Percentiles rank a stretch among this genome's conserved stretches.
Conservation (phyloP, 2,329 filamentous ascomycete species). For the Aspergillus ochraceus region DNA sequence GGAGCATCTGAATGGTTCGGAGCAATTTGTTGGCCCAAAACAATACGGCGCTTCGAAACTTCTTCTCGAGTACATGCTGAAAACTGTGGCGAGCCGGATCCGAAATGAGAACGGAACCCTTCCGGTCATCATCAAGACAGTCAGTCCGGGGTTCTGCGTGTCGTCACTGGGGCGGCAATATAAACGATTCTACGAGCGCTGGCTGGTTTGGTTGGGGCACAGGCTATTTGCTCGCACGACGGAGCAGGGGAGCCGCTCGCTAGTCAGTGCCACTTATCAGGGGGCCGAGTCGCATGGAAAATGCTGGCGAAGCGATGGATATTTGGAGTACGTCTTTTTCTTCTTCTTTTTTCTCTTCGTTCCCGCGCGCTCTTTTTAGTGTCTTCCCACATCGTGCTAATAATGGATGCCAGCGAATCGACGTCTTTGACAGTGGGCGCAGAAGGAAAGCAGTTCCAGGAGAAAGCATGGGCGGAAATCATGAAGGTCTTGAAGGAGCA, state of each 20-base stretch:
- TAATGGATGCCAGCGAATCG: conserved; percentile 32
- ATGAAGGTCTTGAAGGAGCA: conserved; percentile 31
- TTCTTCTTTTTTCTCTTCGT: neutral
- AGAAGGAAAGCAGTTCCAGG: conserved; percentile 38
- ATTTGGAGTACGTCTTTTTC: conserved; percentile 32
- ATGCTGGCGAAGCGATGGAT: conserved; percentile 45
- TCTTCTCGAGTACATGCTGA: conserved; percentile 43
- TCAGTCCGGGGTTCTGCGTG: conserved; percentile 46
- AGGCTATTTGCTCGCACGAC: conserved; percentile 43
- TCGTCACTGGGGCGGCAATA: conserved; percentile 45
- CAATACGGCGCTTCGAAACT: conserved; percentile 47
- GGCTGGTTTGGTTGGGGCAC: conserved; percentile 35
- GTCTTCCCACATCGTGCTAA: neutral
- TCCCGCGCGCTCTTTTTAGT: neutral
- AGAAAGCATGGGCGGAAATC: conserved; percentile 44
- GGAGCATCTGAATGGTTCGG: conserved; percentile 33
- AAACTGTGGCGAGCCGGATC: conserved; percentile 35
- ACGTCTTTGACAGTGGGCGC: conserved; percentile 30
- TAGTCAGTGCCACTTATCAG: conserved; percentile 44
- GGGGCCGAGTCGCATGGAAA: conserved; percentile 46
- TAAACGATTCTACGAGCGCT: conserved; percentile 35
- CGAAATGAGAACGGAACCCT: conserved; percentile 34
- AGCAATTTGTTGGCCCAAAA: conserved; percentile 29
- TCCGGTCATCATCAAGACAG: conserved; percentile 46
- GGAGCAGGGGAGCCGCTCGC: conserved; percentile 45